Conservation (phyloP, 805 yeast species). For the Pichia californica region DNA sequence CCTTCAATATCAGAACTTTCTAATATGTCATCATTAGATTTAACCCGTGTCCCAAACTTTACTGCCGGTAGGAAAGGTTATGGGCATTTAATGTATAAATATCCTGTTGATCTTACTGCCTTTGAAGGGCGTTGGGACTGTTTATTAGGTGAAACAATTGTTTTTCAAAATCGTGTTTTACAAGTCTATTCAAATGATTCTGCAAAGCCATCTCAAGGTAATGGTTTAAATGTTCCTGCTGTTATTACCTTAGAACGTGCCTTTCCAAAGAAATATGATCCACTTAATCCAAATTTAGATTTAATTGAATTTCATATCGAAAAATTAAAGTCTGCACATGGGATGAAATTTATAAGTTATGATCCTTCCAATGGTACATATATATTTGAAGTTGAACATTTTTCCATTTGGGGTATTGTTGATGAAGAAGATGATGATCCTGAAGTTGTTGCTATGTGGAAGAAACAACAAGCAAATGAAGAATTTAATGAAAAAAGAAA, state of each 20-base stretch:
- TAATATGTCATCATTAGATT: slow-evolving; percentile 37
- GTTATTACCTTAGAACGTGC: slow-evolving; percentile 59
- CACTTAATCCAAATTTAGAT: slow-evolving; percentile 25
- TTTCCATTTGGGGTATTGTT: slow-evolving; percentile 88
- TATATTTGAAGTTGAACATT: slow-evolving; percentile 83
- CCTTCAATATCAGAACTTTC: slow-evolving; percentile 52
- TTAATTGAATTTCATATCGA: slow-evolving; percentile 37
- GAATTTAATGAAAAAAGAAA: slow-evolving; percentile 15
- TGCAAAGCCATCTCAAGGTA: slow-evolving; percentile 54
- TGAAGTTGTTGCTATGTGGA: slow-evolving; percentile 30
- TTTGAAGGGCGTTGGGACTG: slow-evolving; percentile 37
- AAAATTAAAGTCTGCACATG: slow-evolving; percentile 47
- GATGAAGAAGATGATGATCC: slow-evolving; percentile 58
- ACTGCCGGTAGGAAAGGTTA: slow-evolving; percentile 60
- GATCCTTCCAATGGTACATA: slow-evolving; percentile 70
- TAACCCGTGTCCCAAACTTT: slow-evolving; percentile 53
- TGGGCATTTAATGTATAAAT: slow-evolving; percentile 61
- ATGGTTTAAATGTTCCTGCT: slow-evolving; percentile 73
- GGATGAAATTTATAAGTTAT: slow-evolving; percentile 75
- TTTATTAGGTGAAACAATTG: slow-evolving; percentile 36
- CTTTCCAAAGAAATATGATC: slow-evolving; percentile 38
- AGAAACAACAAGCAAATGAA: slow-evolving; percentile 24
- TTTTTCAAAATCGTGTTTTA: slow-evolving; percentile 45
- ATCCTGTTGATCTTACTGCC: slow-evolving; percentile 62
- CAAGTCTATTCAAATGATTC: slow-evolving; percentile 56